Base-by-base conservation (phyloP, 2,329 filamentous ascomycete species). In the Nemania abortiva region DNA sequence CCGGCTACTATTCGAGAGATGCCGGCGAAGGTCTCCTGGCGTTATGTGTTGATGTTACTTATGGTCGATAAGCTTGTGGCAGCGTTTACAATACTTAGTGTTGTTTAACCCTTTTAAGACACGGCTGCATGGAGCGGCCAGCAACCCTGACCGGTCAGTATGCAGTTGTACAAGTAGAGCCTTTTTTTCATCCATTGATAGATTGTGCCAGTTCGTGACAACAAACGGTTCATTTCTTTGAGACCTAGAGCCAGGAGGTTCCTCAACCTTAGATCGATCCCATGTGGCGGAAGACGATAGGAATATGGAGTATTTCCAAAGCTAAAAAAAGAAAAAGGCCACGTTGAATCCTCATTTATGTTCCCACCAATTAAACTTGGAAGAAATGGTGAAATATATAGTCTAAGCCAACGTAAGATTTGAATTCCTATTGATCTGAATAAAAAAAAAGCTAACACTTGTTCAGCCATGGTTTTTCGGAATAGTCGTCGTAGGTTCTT, bases 71-170 rank as follows among this genome's bases (percentile, higher is more conserved):
- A 29, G 24, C 6, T 59, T 63, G 47, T 42, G 49, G 34, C 6
- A 29, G 20, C 11, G 24, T 29, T 31, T 37, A 37, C 11, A 29
- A 27, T 24, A 22, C 5, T 29, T 45, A 53, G 39, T 31, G 42
- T 34, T 39, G 18, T 13, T 52, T 39, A 31, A n/a, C 31, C 31
- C 31, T 27, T 57, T 61, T 57, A 24, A 47, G 61, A 62, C 31
- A 11, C n/a, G 66, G 56, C 66, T 50, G 56, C 66, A 63, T 59
- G 24, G 2, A 55, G 49, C 13, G 55, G 39, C 50, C 56, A 49
- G 22, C 34, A 54, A 22, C 52, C 34, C 34, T 69, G 66, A 66
- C 66, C 52, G 62, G 57, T 68, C 55, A 27, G 24, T 52, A 57
- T 68, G 56, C 52, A 60, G 50, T 45, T 47, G 29, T 54, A 34